Conservation (phyloP, 1,284 basidiomycete genomes). For the Cryptococcus sp. region DNA sequence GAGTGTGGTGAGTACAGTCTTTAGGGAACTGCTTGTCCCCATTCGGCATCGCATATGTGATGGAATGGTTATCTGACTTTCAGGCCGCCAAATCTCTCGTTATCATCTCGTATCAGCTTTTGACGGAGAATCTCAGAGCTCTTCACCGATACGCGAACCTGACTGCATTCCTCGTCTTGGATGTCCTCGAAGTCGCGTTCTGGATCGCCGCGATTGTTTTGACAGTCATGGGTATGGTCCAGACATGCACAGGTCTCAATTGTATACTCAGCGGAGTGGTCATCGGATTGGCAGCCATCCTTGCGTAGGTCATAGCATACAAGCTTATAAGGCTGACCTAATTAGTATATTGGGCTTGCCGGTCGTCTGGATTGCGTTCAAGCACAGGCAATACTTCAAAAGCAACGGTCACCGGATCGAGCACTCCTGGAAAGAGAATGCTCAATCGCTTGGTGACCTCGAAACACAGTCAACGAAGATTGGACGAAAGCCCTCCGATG, state of each 20-base stretch:
- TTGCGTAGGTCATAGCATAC: neutral
- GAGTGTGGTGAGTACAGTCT: constrained; percentile 1
- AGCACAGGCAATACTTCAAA: too few species aligned
- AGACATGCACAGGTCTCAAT: neutral
- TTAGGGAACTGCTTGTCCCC: too few species aligned
- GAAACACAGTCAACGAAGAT: too few species aligned
- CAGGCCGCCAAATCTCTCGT: constrained; percentile 6
- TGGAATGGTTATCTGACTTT: neutral
- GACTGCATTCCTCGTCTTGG: neutral
- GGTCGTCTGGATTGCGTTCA: too few species aligned
- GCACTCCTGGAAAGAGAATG: too few species aligned
- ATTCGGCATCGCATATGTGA: neutral
- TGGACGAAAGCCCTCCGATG: too few species aligned
- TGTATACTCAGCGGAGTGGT: neutral
- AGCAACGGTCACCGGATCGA: too few species aligned
- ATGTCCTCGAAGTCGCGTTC: neutral
- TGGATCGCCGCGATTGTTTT: neutral
- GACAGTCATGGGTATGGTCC: neutral
- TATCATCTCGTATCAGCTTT: constrained; percentile 1
- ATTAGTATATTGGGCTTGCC: too few species aligned
- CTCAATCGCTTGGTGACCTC: too few species aligned
- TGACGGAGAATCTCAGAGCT: constrained; percentile 2
- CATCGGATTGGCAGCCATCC: neutral
- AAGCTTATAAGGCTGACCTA: too few species aligned
- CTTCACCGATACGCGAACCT: neutral